Conservation (phyloP, 2,329 filamentous ascomycete genomes). For the Nannizziopsis barbatae region DNA sequence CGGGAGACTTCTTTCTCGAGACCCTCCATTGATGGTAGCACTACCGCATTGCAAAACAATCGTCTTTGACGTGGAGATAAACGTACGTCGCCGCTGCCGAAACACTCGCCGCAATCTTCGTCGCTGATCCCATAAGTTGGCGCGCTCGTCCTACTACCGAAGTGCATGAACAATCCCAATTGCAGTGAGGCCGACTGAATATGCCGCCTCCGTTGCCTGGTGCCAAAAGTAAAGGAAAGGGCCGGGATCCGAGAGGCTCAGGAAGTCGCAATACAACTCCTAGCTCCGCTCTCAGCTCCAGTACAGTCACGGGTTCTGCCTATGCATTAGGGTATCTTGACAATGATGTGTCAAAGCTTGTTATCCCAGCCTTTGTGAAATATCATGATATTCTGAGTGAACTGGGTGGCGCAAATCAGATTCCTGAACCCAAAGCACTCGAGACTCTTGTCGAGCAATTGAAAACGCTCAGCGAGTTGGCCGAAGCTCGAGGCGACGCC, state of each 20-base stretch:
- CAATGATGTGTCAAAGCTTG: conserved; percentile 39
- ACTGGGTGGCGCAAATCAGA: conserved; percentile 38
- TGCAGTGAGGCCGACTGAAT: conserved; percentile 3
- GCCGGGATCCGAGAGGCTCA: conserved; percentile 42
- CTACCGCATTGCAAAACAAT: no score
- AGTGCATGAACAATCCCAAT: background rate
- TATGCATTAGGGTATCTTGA: conserved; percentile 44
- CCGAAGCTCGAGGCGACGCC: conserved; percentile 46
- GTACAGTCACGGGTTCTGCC: conserved; percentile 27
- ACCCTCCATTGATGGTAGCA: no score
- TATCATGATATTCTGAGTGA: conserved; percentile 50
- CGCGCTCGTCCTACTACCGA: background rate
- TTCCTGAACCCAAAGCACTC: conserved; percentile 39
- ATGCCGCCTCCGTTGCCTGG: conserved; percentile 37
- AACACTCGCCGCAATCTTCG: no score
- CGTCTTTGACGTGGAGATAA: no score
- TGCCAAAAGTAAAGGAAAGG: conserved; percentile 44
- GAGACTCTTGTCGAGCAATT: conserved; percentile 44
- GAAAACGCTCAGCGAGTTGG: conserved; percentile 46
- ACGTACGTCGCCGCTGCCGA: no score
- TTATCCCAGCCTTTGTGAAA: conserved; percentile 39
- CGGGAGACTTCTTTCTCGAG: background rate
- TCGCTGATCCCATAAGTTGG: no score
- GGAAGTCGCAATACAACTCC: conserved; percentile 55
- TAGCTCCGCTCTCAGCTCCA: conserved; percentile 42